Evolutionary conservation across 106 monocot species (phyloP), one percentile per base, ranked within the genome.

Genomic region (Alisma plantagoaquatica): DNA sequence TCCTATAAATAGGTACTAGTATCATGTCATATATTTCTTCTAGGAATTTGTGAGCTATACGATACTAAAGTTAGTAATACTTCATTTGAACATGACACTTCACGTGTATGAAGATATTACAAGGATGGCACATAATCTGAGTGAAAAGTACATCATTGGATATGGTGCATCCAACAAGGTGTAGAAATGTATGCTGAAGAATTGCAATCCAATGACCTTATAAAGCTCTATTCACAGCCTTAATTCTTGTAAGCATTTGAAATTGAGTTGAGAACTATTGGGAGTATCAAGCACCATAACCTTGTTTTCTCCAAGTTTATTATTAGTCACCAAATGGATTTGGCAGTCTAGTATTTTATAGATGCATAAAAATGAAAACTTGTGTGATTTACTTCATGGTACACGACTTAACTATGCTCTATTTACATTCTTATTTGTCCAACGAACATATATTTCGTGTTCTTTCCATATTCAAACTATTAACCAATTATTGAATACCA

Each of bases 51-150:
- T 78, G 31, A 61, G 51, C 15, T 59, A 67, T 31, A 33, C 45
- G 1, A 64, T 74, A 3, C 94, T 88, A 9, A 96, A 96, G 65
- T 59, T 96, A 18, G 94, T 96, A 27, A 84, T 88, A 29, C 75
- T 96, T 14, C 80, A 96, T 53, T 88, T 96, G 94, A 96, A 96
- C 61, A 84, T 96, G 94, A 84, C 94, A 17, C 84, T 96, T 31
- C 94, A 88, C 71, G 88, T 88, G 2, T 96, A 96, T 21, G 94
- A 96, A 58, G 94, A 96, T 62, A 96, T 96, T 12, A 96, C 88
- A 88, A 72, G 88, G 33, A 96, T 96, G 88, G 88, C 94, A 0
- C 88, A 96, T 47, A 88, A 96, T 31, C 57, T 96, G 46, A 96
- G 75, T 23, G 94, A 96, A 53, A 96, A 88, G 25, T 96, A 88